phyloP scores from a whole-genome alignment of 306 rosid species.

The Betula pendula region DNA sequence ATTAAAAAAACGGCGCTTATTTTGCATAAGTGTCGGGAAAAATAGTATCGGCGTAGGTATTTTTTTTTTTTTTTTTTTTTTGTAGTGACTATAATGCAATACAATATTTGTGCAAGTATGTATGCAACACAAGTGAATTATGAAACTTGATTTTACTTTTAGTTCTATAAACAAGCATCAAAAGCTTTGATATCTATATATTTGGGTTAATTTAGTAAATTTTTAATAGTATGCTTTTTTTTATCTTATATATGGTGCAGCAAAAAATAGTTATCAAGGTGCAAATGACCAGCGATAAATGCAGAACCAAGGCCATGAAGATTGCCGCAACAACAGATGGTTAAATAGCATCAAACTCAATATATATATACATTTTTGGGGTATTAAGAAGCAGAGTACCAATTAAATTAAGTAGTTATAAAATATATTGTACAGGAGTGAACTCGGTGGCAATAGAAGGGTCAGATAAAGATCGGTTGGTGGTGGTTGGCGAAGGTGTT shows the following conservation, averaged over 20 bases:
- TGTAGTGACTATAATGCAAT: no score
- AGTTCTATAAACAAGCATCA: not conserved
- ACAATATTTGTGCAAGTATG: no score
- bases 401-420: not conserved
- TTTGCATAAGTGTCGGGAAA: no score
- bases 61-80: no score
- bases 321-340: conserved; percentile 29
- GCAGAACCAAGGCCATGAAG: conserved; percentile 40
- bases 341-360: not conserved
- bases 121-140: no score
- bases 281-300: conserved; percentile 19
- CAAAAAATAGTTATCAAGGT: conserved; percentile 38
- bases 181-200: not conserved
- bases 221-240: not conserved
- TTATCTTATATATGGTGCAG: conserved; percentile 16
- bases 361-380: not conserved
- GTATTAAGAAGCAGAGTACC: not conserved
- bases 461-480: conserved; percentile 28
- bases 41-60: no score
- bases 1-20: no score
- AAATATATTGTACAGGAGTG: conserved; percentile 28
- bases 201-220: not conserved
- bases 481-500: conserved; percentile 21
- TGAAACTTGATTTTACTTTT: not conserved
- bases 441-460: conserved; percentile 40